Conservation (phyloP, 805 yeast species). For the Candida odintsovae region DNA sequence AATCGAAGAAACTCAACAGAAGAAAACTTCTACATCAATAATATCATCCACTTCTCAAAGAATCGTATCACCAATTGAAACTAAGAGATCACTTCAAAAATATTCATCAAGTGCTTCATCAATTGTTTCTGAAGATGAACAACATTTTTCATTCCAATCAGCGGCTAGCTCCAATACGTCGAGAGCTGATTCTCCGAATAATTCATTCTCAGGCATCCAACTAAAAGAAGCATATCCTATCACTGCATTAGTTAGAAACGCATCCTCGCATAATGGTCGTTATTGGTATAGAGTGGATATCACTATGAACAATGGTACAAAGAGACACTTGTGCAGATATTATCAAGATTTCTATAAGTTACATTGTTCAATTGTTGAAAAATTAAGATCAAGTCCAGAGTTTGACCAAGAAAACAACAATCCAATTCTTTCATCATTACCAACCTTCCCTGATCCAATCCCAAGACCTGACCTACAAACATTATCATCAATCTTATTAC, state of each 20-base stretch:
- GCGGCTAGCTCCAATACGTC: neutral
- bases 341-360: constrained; percentile 47
- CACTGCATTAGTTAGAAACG: constrained; percentile 34
- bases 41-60: neutral
- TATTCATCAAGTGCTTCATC: constrained; percentile 7
- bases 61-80: neutral
- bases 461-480: constrained; percentile 31
- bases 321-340: constrained; percentile 38
- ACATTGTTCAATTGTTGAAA: constrained; percentile 30
- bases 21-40: neutral
- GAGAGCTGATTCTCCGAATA: constrained; percentile 4
- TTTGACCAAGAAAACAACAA: constrained; percentile 6
- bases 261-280: constrained; percentile 35
- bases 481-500: constrained; percentile 25
- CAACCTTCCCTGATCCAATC: constrained; percentile 43
- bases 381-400: constrained; percentile 9
- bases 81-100: neutral
- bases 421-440: constrained; percentile 22
- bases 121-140: constrained; percentile 5
- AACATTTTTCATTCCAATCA: constrained; percentile 11
- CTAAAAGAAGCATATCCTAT: constrained; percentile 22
- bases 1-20: neutral
- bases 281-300: constrained; percentile 48
- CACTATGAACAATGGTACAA: constrained; percentile 28
- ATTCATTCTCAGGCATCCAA: neutral